Conservation (phyloP, 768 basidiomycete species). For the Serendipita indica region DNA sequence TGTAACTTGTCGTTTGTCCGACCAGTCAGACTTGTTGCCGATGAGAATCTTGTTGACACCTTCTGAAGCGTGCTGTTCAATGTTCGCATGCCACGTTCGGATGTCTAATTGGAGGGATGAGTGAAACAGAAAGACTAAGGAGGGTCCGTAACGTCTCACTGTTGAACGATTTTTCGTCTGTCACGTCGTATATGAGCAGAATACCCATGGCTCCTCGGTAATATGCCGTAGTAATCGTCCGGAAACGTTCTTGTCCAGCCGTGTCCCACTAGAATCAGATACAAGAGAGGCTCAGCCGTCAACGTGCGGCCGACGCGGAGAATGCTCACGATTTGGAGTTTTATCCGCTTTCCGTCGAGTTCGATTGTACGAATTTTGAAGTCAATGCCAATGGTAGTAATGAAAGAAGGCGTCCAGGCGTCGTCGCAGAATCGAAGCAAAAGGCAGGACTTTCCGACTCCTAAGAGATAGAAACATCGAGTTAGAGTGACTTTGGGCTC, state of each 20-base stretch:
- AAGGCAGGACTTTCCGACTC: constrained; percentile 95
- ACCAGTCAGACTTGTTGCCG: constrained; percentile 98
- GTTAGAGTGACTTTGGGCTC: not conserved
- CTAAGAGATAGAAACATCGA: constrained; percentile 25
- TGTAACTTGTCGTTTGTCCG: constrained; percentile 84
- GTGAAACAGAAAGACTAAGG: constrained; percentile 10
- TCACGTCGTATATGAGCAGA: constrained; percentile 95
- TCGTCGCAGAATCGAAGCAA: constrained; percentile 96
- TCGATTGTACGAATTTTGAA: constrained; percentile 99
- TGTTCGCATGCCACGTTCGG: constrained; percentile 94
- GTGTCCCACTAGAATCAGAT: constrained; percentile 74
- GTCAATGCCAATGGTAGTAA: constrained; percentile 98
- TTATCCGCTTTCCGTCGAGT: constrained; percentile 93
- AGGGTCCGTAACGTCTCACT: constrained; percentile 48
- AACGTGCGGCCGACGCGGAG: not conserved
- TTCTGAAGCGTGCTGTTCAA: constrained; percentile 97
- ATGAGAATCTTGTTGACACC: constrained; percentile 99
- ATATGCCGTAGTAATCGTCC: constrained; percentile 97
- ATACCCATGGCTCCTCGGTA: constrained; percentile 99
- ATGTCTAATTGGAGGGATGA: constrained; percentile 49
- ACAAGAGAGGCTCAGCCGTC: not conserved
- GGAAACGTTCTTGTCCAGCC: constrained; percentile 95
- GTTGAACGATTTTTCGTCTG: constrained; percentile 87
- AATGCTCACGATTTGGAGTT: constrained; percentile 88
- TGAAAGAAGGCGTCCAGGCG: constrained; percentile 98